phyloP scores from a whole-genome alignment of 192 early-diverging fungal genomes.

The Coemansia sp. region DNA sequence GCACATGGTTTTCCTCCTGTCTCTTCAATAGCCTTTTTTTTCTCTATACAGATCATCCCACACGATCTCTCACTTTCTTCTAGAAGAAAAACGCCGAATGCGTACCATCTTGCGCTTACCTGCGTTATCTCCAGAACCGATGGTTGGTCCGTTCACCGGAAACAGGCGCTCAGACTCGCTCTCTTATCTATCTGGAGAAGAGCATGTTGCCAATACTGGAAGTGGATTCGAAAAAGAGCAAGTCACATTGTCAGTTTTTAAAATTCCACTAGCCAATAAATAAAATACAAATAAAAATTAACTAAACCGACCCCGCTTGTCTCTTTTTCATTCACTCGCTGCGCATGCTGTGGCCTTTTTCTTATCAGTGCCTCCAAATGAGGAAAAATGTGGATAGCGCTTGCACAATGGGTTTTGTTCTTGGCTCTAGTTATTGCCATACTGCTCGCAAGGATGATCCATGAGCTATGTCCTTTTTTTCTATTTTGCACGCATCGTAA shows the following conservation, averaged over 20 bases:
- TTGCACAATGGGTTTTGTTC: too few species aligned
- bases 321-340: too few species aligned
- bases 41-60: not conserved
- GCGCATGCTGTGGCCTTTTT: too few species aligned
- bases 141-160: not conserved
- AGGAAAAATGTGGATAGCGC: too few species aligned
- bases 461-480: too few species aligned
- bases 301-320: too few species aligned
- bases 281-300: not conserved
- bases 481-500: too few species aligned
- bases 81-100: not conserved
- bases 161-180: not conserved
- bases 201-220: too few species aligned
- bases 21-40: not conserved
- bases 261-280: not conserved
- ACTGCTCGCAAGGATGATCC: too few species aligned
- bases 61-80: not conserved
- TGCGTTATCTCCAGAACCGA: not conserved
- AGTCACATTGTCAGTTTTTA: not conserved
- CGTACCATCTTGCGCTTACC: not conserved
- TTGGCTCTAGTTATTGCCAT: too few species aligned
- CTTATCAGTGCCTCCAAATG: too few species aligned
- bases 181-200: not conserved
- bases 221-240: not conserved
- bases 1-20: not conserved